phyloP scores from a whole-genome alignment of 495 filamentous ascomycete species.

The Tetracladium marchalianum region DNA sequence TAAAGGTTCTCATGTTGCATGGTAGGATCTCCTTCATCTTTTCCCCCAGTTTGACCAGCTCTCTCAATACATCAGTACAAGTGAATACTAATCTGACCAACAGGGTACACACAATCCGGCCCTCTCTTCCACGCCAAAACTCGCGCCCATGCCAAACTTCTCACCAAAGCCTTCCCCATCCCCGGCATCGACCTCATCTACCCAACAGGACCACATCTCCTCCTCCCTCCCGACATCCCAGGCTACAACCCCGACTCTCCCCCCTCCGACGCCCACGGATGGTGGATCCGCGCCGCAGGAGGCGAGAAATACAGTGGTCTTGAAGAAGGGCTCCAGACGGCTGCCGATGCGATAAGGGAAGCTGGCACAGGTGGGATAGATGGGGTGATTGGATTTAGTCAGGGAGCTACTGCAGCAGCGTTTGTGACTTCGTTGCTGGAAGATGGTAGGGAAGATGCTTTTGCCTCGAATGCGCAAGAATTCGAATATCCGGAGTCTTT shows the following conservation, averaged over 20 bases:
- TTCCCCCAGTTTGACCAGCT: background rate
- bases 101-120: conserved; percentile 87
- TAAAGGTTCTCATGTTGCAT: conserved; percentile 50
- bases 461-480: conserved; percentile 22
- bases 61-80: background rate
- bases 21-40: conserved; percentile 22
- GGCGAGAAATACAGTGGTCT: conserved; percentile 53
- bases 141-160: conserved; percentile 70
- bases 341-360: conserved; percentile 49
- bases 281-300: conserved; percentile 66
- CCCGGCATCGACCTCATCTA: conserved; percentile 41
- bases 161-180: conserved; percentile 60
- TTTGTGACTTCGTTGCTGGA: conserved; percentile 62
- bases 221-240: conserved; percentile 61
- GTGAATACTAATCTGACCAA: background rate
- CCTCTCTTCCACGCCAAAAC: conserved; percentile 81
- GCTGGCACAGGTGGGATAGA: conserved; percentile 51
- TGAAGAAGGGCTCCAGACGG: conserved; percentile 45
- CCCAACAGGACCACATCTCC: conserved; percentile 50
- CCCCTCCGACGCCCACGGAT: conserved; percentile 50
- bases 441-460: conserved; percentile 32
- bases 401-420: conserved; percentile 55
- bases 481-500: conserved; percentile 31
- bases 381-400: conserved; percentile 67
- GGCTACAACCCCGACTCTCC: conserved; percentile 35